A percentile compares a stretch with the other conserved stretches of the same genome.
phyloP scores from a whole-genome alignment of 306 rosid genomes.

The Bauhinia variegata region DNA sequence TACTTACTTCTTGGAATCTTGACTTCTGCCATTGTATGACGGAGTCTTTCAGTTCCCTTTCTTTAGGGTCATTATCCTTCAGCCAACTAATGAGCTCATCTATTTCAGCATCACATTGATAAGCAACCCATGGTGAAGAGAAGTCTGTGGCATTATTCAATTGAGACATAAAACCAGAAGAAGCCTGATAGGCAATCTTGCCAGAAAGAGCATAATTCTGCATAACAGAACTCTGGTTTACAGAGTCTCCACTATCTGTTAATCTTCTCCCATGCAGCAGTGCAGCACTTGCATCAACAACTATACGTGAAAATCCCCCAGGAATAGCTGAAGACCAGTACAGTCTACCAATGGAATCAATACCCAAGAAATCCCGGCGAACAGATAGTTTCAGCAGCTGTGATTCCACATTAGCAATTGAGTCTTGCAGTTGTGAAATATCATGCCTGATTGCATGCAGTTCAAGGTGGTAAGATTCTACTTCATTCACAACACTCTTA shows the following conservation, averaged over 20 bases:
- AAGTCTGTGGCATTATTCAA: conserved; percentile 37
- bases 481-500: conserved; percentile 51
- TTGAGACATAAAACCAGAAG: conserved; percentile 43
- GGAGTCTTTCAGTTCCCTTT: conserved; percentile 81
- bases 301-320: conserved; percentile 54
- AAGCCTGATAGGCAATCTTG: conserved; percentile 33
- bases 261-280: conserved; percentile 40
- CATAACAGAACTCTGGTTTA: conserved; percentile 39
- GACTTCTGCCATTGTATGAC: conserved; percentile 69
- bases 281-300: conserved; percentile 67
- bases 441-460: conserved; percentile 70
- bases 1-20: conserved; percentile 53
- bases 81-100: conserved; percentile 74
- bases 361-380: conserved; percentile 85
- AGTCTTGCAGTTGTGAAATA: conserved; percentile 61
- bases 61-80: conserved; percentile 65
- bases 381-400: conserved; percentile 71
- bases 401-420: conserved; percentile 56
- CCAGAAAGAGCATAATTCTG: conserved; percentile 47
- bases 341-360: conserved; percentile 71
- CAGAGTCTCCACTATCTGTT: conserved; percentile 36
- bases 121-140: conserved; percentile 67
- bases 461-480: conserved; percentile 62
- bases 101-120: conserved; percentile 75
- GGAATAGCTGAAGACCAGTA: conserved; percentile 76